Conservation (phyloP, 225 moss, liverwort and hornwort genomes). For the Sphagnum tenellum region DNA sequence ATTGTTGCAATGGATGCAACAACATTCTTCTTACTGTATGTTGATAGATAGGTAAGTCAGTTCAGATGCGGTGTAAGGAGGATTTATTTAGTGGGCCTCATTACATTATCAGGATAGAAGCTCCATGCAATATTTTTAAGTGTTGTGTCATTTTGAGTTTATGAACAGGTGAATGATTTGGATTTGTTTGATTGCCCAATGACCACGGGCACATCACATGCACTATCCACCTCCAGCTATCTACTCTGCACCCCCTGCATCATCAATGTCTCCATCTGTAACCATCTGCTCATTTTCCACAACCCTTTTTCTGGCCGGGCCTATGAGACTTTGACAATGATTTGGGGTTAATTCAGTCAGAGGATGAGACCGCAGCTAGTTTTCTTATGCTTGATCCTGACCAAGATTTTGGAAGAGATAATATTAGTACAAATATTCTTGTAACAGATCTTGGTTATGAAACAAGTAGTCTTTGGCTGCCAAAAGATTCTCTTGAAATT, state of each 20-base stretch:
- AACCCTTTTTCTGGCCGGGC: constrained; percentile 76
- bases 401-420: constrained; percentile 58
- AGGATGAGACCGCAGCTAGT: constrained; percentile 39
- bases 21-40: no score
- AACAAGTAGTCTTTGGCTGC: constrained; percentile 44
- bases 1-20: no score
- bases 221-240: constrained; percentile 88
- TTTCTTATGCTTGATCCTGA: constrained; percentile 14
- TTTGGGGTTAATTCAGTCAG: constrained; percentile 40
- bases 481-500: constrained; percentile 1
- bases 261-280: constrained; percentile 45
- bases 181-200: constrained; percentile 98
- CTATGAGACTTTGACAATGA: constrained; percentile 54
- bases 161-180: constrained; percentile 90
- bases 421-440: constrained; percentile 4
- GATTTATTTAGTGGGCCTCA: no score
- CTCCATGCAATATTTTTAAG: no score
- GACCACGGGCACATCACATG: constrained; percentile 93
- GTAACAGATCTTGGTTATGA: constrained; percentile 55
- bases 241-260: constrained; percentile 60
- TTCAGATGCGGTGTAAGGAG: no score
- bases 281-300: constrained; percentile 58
- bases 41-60: no score
- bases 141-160: no score
- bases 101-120: no score